Base-by-base conservation (phyloP, 345 rosid species). In the Laguncularia racemosa region DNA sequence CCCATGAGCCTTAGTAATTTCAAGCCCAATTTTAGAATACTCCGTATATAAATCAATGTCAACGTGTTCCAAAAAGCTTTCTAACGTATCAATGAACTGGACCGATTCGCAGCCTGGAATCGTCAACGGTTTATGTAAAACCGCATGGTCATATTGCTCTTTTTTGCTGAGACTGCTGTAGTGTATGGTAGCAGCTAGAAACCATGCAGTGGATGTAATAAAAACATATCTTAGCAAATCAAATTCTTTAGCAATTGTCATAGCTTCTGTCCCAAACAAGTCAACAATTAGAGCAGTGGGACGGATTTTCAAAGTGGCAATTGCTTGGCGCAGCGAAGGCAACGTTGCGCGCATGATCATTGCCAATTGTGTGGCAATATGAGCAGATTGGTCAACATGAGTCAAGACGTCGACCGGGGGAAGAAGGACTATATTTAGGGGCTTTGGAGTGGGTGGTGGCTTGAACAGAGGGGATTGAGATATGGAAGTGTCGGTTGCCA, bases 81-180 rank as follows among this genome's bases (percentile, higher is more conserved):
- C 81, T n/a, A 80, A 15, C 6, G 69, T 58, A 49, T 84, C 86
- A 57, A 67, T 70, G 1, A 67, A 75, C 16, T 62, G 70, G 59
- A 88, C 52, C 18, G 87, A 65, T 48, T 60, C 68, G 66, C 85
- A 83, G 1, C 93, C 93, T 0, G 88, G 96, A 48, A 83, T 51
- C 6, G 12, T 0, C 2, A 81, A 58, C 4, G 84, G 77, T 16
- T 48, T 50, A 28, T 62, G 49, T 1, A 58, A 38, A 12, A 59
- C 26, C 0, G 58, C 46, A 12, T 81, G 80, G 3, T 70, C 69
- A 0, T 74, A 76, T 23, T 61, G 47, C 23, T 17, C 67, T 46
- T 50, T 59, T 52, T 52, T 67, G 20, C 73, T 75, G 9, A 76
- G 20, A 5, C 58, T 62, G 10, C 84, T 83, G 6, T 61, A 60